phyloP scores from a whole-genome alignment of 2,329 filamentous ascomycete species.

The Exophiala aquamarina region DNA sequence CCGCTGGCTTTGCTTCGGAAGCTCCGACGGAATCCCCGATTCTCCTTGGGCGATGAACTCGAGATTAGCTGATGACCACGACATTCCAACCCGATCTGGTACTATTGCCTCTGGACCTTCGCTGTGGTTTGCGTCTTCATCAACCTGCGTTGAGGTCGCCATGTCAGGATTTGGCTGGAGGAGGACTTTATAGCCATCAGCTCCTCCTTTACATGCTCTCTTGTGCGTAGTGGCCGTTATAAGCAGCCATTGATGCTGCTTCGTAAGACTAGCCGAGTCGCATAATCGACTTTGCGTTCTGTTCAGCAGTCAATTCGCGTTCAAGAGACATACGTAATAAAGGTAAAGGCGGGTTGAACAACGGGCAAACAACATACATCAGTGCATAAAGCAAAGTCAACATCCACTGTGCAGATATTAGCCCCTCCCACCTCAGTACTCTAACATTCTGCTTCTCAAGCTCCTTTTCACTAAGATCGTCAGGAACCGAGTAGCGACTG shows the following conservation, averaged over 20 bases:
- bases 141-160: neutral
- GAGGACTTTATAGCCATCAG: constrained; percentile 26
- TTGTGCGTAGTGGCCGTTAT: constrained; percentile 23
- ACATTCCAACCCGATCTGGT: neutral
- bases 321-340: neutral
- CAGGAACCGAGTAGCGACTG: constrained; percentile 34
- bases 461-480: constrained; percentile 21
- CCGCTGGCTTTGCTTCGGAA: neutral
- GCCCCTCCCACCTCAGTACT: constrained; percentile 42
- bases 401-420: constrained; percentile 43
- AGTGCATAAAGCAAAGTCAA: constrained; percentile 31
- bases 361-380: constrained; percentile 20
- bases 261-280: constrained; percentile 2
- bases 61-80: neutral
- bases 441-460: constrained; percentile 33
- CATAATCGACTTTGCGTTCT: constrained; percentile 17
- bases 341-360: neutral
- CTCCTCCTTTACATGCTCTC: constrained; percentile 16
- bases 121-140: neutral
- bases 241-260: constrained; percentile 19
- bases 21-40: neutral
- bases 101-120: neutral
- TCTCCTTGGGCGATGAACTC: neutral
- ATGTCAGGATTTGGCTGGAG: constrained; percentile 10
- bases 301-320: neutral